These are phyloP conservation scores for Scedosporium boydii DNA, from an alignment of 2,329 filamentous ascomycete species.

Conservation along the genomic window DNA sequence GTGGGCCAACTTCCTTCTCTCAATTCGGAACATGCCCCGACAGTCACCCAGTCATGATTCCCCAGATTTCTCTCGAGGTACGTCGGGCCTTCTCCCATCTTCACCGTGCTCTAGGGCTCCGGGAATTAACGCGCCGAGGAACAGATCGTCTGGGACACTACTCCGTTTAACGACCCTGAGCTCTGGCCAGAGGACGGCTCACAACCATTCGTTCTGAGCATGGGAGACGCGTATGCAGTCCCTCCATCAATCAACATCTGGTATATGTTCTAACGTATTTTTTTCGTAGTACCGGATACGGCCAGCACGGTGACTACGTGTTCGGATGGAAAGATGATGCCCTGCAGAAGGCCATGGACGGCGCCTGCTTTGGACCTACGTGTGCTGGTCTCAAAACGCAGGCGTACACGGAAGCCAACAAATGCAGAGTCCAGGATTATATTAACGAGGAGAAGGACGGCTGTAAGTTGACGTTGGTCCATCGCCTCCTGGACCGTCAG, in stretches of 20 bases:
- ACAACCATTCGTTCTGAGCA: slow-evolving; percentile 24
- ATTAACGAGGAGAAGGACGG: slow-evolving; percentile 21
- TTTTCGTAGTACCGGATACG: slow-evolving; percentile 19
- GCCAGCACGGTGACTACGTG: slow-evolving; percentile 25
- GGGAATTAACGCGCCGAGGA: not conserved
- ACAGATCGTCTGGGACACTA: slow-evolving; percentile 27
- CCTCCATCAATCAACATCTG: not conserved
- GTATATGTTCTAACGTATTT: not conserved
- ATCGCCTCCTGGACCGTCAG: not conserved
- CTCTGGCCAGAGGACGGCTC: slow-evolving; percentile 26
- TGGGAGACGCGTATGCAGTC: slow-evolving; percentile 13
- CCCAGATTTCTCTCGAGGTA: slow-evolving; percentile 26
- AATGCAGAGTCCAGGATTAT: slow-evolving; percentile 19
- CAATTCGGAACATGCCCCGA: slow-evolving; percentile 19
- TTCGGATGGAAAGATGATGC: slow-evolving; percentile 32
- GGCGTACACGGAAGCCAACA: slow-evolving; percentile 20
- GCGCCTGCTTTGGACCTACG: slow-evolving; percentile 5
- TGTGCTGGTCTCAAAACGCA: slow-evolving; percentile 22
- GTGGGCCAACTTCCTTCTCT: slow-evolving; percentile 26
- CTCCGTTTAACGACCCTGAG: slow-evolving; percentile 23
- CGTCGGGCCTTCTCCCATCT: slow-evolving; percentile 7
- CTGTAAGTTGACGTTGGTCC: slow-evolving; percentile 16
- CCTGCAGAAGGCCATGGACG: slow-evolving; percentile 22
- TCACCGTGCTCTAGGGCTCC: not conserved
- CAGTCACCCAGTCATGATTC: slow-evolving; percentile 26